Conservation (phyloP, 208 protist species). For the Trypanosoma avium region DNA sequence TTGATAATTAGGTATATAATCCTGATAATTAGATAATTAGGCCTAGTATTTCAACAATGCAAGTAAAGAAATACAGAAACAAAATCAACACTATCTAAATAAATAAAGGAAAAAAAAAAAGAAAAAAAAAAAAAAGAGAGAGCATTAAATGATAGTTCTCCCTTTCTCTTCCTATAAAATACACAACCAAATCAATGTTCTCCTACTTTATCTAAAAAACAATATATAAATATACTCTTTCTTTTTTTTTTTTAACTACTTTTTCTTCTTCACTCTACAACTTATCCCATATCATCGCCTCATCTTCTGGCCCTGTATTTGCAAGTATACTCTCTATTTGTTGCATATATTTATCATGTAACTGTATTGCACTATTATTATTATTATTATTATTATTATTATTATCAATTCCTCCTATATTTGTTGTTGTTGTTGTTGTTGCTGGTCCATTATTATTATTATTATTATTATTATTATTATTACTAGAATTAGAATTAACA, state of each 20-base stretch:
- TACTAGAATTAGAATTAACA: neutral
- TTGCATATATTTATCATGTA: constrained; percentile 55
- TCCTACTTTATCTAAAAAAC: neutral
- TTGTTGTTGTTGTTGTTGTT: neutral
- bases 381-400: no score
- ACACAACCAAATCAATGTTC: no score
- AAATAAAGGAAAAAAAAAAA: no score
- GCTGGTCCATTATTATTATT: neutral
- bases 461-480: neutral
- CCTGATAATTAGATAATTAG: no score
- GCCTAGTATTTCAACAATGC: no score
- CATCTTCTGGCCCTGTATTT: constrained; percentile 5
- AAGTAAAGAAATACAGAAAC: no score
- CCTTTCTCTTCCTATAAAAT: no score
- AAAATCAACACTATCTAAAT: no score
- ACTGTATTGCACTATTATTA: constrained; percentile 4
- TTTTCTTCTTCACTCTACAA: constrained; percentile 3
- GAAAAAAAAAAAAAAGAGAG: no score
- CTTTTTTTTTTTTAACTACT: constrained; percentile 1
- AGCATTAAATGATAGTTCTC: no score
- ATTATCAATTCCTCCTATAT: neutral
- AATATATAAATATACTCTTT: neutral
- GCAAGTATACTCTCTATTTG: constrained; percentile 27
- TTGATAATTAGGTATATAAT: no score
- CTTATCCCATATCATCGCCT: constrained; percentile 33